Percentiles rank a stretch among this genome's conserved stretches.
These are phyloP conservation scores for Alternaria sp. DNA, from an alignment of 2,329 filamentous ascomycete species.

Conservation along the genomic window DNA sequence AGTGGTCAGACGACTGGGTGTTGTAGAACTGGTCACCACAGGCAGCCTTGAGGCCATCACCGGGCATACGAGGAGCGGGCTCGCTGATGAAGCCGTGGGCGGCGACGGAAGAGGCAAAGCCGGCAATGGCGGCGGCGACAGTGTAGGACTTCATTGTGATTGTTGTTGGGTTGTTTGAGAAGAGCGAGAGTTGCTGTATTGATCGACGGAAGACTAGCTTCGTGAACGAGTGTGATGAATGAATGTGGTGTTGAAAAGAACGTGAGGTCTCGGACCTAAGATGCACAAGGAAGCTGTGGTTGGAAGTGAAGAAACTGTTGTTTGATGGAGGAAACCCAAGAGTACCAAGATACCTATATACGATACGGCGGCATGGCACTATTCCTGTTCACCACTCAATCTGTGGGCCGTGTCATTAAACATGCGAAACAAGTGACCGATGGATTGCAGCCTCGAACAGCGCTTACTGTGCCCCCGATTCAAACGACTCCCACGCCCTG, in stretches of 20 bases:
- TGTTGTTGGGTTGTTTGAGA: slow-evolving; percentile 20
- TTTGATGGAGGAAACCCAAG: slow-evolving; percentile 15
- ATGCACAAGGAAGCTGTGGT: slow-evolving; percentile 33
- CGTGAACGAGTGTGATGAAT: slow-evolving; percentile 38
- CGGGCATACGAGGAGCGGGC: slow-evolving; percentile 59
- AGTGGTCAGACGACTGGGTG: slow-evolving; percentile 61
- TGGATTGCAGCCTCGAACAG: slow-evolving; percentile 27
- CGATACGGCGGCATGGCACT: slow-evolving; percentile 6
- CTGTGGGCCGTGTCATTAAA: slow-evolving; percentile 47
- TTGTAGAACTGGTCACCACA: slow-evolving; percentile 63
- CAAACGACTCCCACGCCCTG: slow-evolving; percentile 19
- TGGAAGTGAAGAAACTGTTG: slow-evolving; percentile 33
- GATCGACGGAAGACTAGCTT: slow-evolving; percentile 43
- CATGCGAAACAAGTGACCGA: slow-evolving; percentile 39
- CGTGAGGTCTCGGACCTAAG: slow-evolving; percentile 48
- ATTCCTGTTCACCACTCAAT: slow-evolving; percentile 16
- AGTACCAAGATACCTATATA: slow-evolving; percentile 29
- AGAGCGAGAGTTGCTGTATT: slow-evolving; percentile 19
- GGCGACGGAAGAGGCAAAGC: slow-evolving; percentile 55
- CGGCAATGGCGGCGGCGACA: slow-evolving; percentile 51
- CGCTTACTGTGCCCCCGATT: slow-evolving; percentile 24
- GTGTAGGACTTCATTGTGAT: slow-evolving; percentile 53
- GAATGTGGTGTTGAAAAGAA: slow-evolving; percentile 39
- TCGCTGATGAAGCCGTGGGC: slow-evolving; percentile 62
- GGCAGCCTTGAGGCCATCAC: slow-evolving; percentile 58